Evolutionary conservation across 163 green algal genomes (phyloP).

Genomic region (Volvox carteri): DNA sequence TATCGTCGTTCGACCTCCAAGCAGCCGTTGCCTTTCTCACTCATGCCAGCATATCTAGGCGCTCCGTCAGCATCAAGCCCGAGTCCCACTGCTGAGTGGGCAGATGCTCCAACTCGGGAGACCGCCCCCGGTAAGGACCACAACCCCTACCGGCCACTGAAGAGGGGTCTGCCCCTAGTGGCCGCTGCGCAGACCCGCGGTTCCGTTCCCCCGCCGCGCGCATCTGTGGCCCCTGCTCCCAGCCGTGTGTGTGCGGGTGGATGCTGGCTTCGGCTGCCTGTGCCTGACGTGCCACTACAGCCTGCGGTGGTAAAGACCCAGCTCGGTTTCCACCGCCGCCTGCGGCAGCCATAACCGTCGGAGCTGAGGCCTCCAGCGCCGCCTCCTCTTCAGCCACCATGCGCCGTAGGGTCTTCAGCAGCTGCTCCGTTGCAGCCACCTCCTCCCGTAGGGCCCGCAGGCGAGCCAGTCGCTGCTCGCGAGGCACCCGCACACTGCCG

Average conservation of each 20-base stretch:
- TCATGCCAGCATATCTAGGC: conserved; percentile 1
- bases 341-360: no score
- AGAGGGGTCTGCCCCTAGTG: neutral
- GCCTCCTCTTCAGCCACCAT: conserved; percentile 52
- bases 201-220: no score
- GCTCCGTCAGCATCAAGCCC: conserved; percentile 16
- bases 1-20: no score
- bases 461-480: conserved; percentile 29
- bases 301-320: no score
- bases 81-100: conserved; percentile 24
- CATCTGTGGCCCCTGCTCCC: neutral
- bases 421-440: conserved; percentile 45
- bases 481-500: neutral
- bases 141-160: neutral
- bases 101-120: neutral
- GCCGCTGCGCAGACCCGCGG: neutral
- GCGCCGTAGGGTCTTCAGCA: conserved; percentile 28
- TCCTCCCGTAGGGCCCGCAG: conserved; percentile 54
- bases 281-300: no score
- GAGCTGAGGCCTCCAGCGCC: no score
- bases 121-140: neutral
- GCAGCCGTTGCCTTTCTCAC: no score
- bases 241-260: neutral
- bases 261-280: neutral
- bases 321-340: no score